Evolutionary conservation across 345 rosid species (phyloP).

Genomic region (Heritiera littoralis): DNA sequence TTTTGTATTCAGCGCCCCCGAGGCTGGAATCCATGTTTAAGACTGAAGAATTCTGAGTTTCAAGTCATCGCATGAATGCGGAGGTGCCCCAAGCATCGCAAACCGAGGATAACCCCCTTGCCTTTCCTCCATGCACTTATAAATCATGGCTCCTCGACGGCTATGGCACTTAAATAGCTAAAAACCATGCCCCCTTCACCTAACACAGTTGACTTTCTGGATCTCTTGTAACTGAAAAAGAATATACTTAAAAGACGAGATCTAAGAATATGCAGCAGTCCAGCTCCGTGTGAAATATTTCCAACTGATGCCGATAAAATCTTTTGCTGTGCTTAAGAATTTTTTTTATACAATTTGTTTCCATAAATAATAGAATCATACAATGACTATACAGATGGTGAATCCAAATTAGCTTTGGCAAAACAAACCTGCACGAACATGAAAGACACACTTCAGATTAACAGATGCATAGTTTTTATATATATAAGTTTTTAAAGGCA

Average conservation of each 20-base stretch:
- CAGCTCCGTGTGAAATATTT: slow-evolving; percentile 11
- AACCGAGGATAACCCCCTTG: neutral
- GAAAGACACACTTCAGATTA: slow-evolving; percentile 84
- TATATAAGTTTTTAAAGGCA: slow-evolving; percentile 15
- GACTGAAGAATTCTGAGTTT: neutral
- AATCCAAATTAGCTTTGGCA: slow-evolving; percentile 85
- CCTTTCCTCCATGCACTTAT: neutral
- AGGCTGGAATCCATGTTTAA: neutral
- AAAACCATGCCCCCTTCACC: neutral
- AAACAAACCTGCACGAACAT: slow-evolving; percentile 96
- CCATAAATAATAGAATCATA: slow-evolving; percentile 42
- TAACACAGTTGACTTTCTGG: neutral
- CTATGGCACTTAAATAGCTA: neutral
- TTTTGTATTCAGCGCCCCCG: neutral
- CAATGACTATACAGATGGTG: slow-evolving; percentile 67
- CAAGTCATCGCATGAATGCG: neutral
- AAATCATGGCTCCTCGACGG: neutral
- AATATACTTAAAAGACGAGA: neutral
- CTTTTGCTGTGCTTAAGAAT: slow-evolving; percentile 34
- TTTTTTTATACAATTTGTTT: slow-evolving; percentile 18
- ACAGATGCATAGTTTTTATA: slow-evolving; percentile 41
- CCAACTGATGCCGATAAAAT: slow-evolving; percentile 16
- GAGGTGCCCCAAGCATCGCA: neutral
- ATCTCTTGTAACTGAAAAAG: neutral
- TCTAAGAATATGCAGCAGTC: neutral